phyloP scores from a whole-genome alignment of 352 stramenopile genomes.

The Phytophthora ramorum region DNA sequence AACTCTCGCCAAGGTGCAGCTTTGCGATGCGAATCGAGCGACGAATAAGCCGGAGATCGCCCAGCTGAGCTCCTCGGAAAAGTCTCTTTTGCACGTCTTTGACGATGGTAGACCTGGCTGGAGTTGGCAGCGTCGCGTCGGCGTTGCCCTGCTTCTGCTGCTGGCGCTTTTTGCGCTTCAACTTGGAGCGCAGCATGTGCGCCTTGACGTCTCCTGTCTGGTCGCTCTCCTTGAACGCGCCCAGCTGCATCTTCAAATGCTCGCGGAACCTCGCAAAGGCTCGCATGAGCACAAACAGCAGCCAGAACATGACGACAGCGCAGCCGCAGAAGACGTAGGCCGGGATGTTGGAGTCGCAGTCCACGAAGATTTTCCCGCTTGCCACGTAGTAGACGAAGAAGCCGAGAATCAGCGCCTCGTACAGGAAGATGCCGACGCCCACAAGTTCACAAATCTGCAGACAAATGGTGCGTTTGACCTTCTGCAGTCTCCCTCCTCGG shows the following conservation, averaged over 20 bases:
- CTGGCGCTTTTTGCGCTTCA: constrained; percentile 52
- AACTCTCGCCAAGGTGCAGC: constrained; percentile 54
- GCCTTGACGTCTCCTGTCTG: constrained; percentile 83
- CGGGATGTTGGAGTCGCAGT: constrained; percentile 48
- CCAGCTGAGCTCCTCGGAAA: constrained; percentile 75
- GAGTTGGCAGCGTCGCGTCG: constrained; percentile 5
- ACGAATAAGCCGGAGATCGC: constrained; percentile 66
- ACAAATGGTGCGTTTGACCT: constrained; percentile 83
- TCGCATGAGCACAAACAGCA: constrained; percentile 71
- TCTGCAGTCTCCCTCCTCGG: constrained; percentile 60
- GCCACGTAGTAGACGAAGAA: constrained; percentile 67
- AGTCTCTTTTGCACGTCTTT: constrained; percentile 73
- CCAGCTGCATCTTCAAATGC: constrained; percentile 87
- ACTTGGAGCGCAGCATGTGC: constrained; percentile 68
- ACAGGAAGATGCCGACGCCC: constrained; percentile 61
- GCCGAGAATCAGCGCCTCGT: constrained; percentile 53
- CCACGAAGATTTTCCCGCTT: constrained; percentile 60
- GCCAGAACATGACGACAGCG: constrained; percentile 59
- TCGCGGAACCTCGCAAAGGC: constrained; percentile 83
- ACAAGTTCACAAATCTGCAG: constrained; percentile 82
- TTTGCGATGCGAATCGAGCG: constrained; percentile 64
- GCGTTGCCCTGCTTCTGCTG: constrained; percentile 36
- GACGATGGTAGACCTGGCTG: constrained; percentile 43
- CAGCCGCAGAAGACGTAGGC: constrained; percentile 59
- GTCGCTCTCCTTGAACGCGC: constrained; percentile 82